phyloP scores from a whole-genome alignment of 2,329 filamentous ascomycete genomes.

The Xylaria digitata region DNA sequence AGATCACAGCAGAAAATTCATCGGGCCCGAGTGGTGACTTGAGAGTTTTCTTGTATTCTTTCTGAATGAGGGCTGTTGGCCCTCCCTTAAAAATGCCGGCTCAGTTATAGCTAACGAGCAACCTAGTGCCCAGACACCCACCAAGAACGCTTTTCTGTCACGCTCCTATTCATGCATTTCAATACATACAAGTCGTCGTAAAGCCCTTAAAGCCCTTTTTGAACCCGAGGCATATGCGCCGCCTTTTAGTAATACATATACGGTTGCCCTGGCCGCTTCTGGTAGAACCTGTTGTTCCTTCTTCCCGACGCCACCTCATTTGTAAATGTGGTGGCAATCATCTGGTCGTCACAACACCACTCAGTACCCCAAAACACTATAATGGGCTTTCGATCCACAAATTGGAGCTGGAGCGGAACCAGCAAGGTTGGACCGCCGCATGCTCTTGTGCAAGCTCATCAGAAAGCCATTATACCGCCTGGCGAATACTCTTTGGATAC shows the following conservation, averaged over 20 bases:
- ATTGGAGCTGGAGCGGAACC: conserved; percentile 6
- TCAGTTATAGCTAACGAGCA: conserved; percentile 27
- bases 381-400: neutral
- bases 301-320: neutral
- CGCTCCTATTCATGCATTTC: conserved; percentile 30
- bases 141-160: conserved; percentile 15
- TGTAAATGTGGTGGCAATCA: neutral
- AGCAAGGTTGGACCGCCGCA: conserved; percentile 7
- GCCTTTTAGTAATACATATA: conserved; percentile 46
- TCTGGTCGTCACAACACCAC: neutral
- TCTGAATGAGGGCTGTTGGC: conserved; percentile 3
- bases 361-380: neutral
- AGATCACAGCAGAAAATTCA: neutral
- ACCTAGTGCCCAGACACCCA: conserved; percentile 21
- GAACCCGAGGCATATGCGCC: conserved; percentile 33
- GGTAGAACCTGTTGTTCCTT: conserved; percentile 19
- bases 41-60: conserved; percentile 23
- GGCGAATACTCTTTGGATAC: conserved; percentile 21
- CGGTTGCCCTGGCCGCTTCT: conserved; percentile 34
- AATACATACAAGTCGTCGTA: conserved; percentile 34
- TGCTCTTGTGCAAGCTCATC: conserved; percentile 7
- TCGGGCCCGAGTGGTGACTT: conserved; percentile 6
- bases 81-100: neutral
- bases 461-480: conserved; percentile 15
- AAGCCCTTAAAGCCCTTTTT: conserved; percentile 22